These are phyloP conservation scores for Venturia pyrina DNA, from an alignment of 2,329 filamentous ascomycete genomes.

Conservation along the genomic window DNA sequence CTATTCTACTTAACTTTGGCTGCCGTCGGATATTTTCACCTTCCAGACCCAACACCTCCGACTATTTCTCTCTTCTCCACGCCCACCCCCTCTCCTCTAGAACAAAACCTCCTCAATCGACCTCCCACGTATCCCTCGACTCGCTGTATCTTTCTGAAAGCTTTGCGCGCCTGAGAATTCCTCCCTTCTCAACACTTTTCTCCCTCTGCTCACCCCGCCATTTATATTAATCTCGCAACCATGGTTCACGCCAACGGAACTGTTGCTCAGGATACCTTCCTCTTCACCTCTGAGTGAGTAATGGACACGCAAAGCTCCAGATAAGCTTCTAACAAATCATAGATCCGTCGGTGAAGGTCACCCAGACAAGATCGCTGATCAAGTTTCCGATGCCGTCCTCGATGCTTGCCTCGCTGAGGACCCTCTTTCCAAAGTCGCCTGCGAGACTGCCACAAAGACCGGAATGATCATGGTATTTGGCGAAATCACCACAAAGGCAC, in stretches of 20 bases:
- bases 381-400: conserved; percentile 96
- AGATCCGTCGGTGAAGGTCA: conserved; percentile 36
- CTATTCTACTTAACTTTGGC: too few relatives aligned
- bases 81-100: not conserved
- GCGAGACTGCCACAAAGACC: conserved; percentile 99
- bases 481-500: conserved; percentile 95
- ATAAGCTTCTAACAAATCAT: not conserved
- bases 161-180: not conserved
- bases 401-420: conserved; percentile 94
- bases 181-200: not conserved
- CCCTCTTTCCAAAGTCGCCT: conserved; percentile 95
- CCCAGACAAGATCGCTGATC: conserved; percentile 78
- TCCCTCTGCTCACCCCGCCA: not conserved
- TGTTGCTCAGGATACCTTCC: conserved; percentile 22
- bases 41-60: not conserved
- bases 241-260: conserved; percentile 20
- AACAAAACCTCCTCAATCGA: not conserved
- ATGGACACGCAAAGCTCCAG: not conserved
- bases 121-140: not conserved
- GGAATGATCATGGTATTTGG: conserved; percentile 82
- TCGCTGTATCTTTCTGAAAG: not conserved
- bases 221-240: conserved; percentile 13
- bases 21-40: too few relatives aligned
- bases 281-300: conserved; percentile 38
- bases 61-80: not conserved